Evolutionary conservation across 2,329 filamentous ascomycete genomes (phyloP).

Genomic region (Colletotrichum cuscutae): DNA sequence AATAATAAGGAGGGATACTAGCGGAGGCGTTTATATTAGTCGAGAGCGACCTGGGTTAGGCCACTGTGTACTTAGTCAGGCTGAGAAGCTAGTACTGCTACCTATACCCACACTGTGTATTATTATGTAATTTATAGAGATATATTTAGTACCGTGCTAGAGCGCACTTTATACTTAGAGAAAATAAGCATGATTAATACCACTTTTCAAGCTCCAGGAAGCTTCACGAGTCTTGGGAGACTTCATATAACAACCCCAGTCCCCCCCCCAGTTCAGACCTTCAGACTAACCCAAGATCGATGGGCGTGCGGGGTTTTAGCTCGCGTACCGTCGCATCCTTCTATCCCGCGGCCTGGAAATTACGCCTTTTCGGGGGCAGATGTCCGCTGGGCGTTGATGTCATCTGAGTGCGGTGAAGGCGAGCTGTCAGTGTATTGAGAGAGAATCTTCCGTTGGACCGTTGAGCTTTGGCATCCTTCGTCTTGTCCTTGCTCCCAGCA

Average conservation of each 20-base stretch:
- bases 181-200: too few species aligned
- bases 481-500: background rate
- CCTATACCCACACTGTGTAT: too few species aligned
- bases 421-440: background rate
- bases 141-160: too few species aligned
- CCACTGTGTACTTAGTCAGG: too few species aligned
- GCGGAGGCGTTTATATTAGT: too few species aligned
- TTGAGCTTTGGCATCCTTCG: background rate
- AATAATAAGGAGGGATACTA: too few species aligned
- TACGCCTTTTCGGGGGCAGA: conserved; percentile 2
- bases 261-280: background rate
- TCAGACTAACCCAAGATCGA: background rate
- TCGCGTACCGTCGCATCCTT: conserved; percentile 29
- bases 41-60: too few species aligned
- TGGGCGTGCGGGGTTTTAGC: conserved; percentile 33
- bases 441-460: background rate
- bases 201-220: too few species aligned
- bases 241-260: conserved; percentile 19
- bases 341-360: conserved; percentile 19
- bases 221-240: background rate
- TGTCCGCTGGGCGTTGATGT: conserved; percentile 15
- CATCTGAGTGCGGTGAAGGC: conserved; percentile 24
- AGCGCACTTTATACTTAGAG: too few species aligned
- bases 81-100: too few species aligned
- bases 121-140: too few species aligned